Percentiles rank a stretch among this genome's conserved stretches.
phyloP scores from a whole-genome alignment of 2,329 filamentous ascomycete genomes.

The Pyrenochaeta sp. region DNA sequence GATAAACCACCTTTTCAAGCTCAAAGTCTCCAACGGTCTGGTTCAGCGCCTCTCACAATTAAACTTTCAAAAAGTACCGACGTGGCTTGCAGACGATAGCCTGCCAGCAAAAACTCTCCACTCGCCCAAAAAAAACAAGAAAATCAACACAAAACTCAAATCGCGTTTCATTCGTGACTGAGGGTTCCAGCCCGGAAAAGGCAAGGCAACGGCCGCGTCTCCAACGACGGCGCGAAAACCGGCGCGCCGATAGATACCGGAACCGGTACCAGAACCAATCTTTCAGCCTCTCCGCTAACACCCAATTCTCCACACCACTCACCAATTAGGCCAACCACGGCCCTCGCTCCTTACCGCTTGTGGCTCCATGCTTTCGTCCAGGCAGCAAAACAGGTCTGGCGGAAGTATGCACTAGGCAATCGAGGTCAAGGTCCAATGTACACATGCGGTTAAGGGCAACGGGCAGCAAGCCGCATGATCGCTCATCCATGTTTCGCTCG shows the following conservation, averaged over 20 bases:
- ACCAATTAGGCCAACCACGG: neutral
- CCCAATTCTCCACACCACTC: neutral
- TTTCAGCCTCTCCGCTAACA: neutral
- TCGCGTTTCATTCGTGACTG: too few species aligned
- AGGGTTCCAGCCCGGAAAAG: too few species aligned
- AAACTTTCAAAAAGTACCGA: neutral
- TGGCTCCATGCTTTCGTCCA: neutral
- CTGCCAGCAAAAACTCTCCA: neutral
- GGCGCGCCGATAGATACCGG: too few species aligned
- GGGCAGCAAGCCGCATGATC: constrained; percentile 11
- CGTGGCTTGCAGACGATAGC: neutral
- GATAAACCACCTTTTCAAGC: neutral
- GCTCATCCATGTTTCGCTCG: neutral
- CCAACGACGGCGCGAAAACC: too few species aligned
- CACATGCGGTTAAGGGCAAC: constrained; percentile 10
- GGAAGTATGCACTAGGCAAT: constrained; percentile 10
- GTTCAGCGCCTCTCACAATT: neutral
- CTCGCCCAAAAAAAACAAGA: neutral
- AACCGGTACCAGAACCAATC: neutral
- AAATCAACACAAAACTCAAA: too few species aligned
- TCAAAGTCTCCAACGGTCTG: neutral
- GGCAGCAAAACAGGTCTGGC: constrained; percentile 1
- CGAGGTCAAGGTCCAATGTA: constrained; percentile 16
- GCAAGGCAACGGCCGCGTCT: too few species aligned
- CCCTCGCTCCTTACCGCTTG: neutral